Base-by-base conservation (phyloP, 441 rosid species). In the Erodium moschatum region DNA sequence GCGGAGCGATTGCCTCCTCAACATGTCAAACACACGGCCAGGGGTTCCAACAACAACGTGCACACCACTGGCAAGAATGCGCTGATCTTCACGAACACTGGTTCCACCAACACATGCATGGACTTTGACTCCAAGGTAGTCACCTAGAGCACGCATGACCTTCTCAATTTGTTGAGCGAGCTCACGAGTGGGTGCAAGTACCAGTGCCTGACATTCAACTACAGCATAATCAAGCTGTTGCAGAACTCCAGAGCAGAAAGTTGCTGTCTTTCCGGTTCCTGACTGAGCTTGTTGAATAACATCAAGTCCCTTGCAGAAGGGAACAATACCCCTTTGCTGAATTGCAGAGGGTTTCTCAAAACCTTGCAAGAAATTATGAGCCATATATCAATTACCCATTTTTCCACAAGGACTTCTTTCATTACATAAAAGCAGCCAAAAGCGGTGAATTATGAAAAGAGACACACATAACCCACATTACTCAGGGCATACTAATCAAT, bases 21-120 rank as follows among this genome's bases (percentile, higher is more conserved):
- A 75, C 96, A 89, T 87, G 81, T 89, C 92, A 73, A 89, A 89
- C 2, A 89, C 96, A 82, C 90, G 96, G 44, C 96, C 91, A 58
- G 94, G 96, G 21, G 94, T 88, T 9, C 94, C 96, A 61, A 90
- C 94, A 38, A 90, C 91, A 71, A 86, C 93, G 74, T 88, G 91
- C 40, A 89, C 96, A 19, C 93, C 96, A 60, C 81, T 81, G 52
- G 83, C 85, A 61, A 89, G 87, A 69, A 89, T 87, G 6, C 89
- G 85, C 19, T 86, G 91, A 67, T 85, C 95, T 74, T 89, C 95
- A 62, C 89, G 86, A 33, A 87, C 90, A 70, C 87, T 85, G 46
- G 96, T 89, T 46, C 96, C 96, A 76, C 96, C 96, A 5, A 89
- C 96, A 77, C 96, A 87, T 21, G 96, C 90, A 76, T 90, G 96